Evolutionary conservation across 1,284 basidiomycete genomes (phyloP).

Genomic region (Neotropicomus parvogracilis): DNA sequence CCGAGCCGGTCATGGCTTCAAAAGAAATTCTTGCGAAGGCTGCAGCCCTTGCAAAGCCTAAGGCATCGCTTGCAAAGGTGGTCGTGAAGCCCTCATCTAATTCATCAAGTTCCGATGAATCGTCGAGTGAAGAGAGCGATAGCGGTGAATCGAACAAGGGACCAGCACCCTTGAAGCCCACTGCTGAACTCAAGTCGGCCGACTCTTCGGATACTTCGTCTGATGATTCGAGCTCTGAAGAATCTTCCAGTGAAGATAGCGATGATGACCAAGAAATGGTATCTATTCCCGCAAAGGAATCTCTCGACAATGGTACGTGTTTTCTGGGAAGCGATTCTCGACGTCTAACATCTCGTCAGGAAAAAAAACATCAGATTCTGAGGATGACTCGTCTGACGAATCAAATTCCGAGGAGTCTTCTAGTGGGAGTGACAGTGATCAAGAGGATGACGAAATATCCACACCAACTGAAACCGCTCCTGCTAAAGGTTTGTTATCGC

Average conservation of each 20-base stretch:
- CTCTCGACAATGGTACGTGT: slow-evolving; percentile 3
- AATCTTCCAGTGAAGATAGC: slow-evolving; percentile 16
- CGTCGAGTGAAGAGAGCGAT: slow-evolving; percentile 2
- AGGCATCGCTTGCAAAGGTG: slow-evolving; percentile 3
- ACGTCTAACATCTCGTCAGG: background rate
- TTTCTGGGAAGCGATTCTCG: background rate
- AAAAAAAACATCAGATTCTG: background rate
- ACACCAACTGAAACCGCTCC: background rate
- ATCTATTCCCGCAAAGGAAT: background rate
- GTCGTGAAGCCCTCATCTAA: background rate
- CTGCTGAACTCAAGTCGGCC: background rate
- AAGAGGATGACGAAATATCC: slow-evolving; percentile 19
- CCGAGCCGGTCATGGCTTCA: slow-evolving; percentile 12
- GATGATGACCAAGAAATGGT: slow-evolving; percentile 3
- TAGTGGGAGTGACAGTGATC: slow-evolving; percentile 23
- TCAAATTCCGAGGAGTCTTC: slow-evolving; percentile 22
- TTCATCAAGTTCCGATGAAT: slow-evolving; percentile 14
- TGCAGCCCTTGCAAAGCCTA: slow-evolving; percentile 18
- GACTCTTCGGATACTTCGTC: slow-evolving; percentile 13
- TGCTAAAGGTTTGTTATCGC: slow-evolving; percentile 11
- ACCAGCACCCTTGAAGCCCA: background rate
- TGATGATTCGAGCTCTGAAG: slow-evolving; percentile 13
- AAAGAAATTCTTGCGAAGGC: slow-evolving; percentile 31
- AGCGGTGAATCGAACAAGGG: background rate
- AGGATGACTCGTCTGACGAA: slow-evolving; percentile 4